These are phyloP conservation scores for Trichophyton rubrum DNA, from an alignment of 2,329 filamentous ascomycete genomes.

Conservation along the genomic window DNA sequence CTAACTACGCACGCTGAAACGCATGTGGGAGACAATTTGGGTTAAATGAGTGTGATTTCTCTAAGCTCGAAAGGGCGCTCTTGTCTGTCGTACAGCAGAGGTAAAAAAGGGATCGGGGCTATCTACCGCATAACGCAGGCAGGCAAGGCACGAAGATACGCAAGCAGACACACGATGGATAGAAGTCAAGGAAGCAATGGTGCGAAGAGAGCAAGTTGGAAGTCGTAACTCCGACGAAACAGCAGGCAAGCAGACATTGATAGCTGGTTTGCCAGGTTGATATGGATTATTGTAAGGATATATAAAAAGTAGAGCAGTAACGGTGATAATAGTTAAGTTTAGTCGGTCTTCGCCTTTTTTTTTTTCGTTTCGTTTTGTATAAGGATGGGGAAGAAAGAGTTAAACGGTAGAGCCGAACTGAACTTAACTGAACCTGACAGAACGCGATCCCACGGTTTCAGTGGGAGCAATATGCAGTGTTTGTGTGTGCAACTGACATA, in stretches of 20 bases:
- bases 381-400: no score
- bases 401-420: background rate
- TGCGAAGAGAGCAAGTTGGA: background rate
- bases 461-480: background rate
- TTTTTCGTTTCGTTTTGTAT: no score
- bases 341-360: background rate
- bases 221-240: background rate
- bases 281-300: background rate
- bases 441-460: constrained; percentile 2
- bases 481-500: background rate
- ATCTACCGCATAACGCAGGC: background rate
- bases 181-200: background rate
- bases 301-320: background rate
- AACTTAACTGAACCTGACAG: background rate
- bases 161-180: background rate
- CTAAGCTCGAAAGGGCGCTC: background rate
- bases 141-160: background rate
- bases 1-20: no score
- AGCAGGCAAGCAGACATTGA: background rate
- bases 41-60: background rate
- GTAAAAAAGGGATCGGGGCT: background rate
- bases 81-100: background rate
- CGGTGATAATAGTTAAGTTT: background rate
- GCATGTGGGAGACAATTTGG: no score
- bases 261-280: background rate